Evolutionary conservation across 352 stramenopile genomes (phyloP), one percentile per base, ranked within the genome.

Genomic region (Phytophthora chlamydospora): DNA sequence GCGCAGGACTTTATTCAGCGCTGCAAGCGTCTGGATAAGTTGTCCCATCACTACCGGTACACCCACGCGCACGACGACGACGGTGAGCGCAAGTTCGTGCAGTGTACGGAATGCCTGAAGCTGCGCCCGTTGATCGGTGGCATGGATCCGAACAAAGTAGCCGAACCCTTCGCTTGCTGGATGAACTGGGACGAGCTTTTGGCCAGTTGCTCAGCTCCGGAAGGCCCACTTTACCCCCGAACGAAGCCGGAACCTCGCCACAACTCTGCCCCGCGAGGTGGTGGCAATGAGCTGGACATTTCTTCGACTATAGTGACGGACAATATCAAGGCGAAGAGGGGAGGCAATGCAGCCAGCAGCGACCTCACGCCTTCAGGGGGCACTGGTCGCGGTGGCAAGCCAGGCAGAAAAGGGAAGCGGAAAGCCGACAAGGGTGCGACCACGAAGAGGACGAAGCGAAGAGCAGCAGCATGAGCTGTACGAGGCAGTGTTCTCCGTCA

Each of bases 171-270:
- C 56, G 78, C 83, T 36, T 93, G 84, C 63, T 93, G 84, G 84
- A 93, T 93, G 84, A 91, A 93, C 48, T 91, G 80, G 78, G 84
- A 93, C 50, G 84, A 93, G 39, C 68, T 93, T 1, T 74, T 88
- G 46, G 82, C 84, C 47, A 91, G 82, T 44, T 93, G 84, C 60
- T 90, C 80, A n/a, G 84, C 82, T 21, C 83, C 83, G 0, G 76
- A 93, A 52, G 76, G 83, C 1, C 57, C 47, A n/a, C 40, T 75
- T 10, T 59, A 70, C 11, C 40, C 62, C 21, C 66, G 66, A 33
- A 29, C 24, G 3, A 67, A 64, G n/a, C 38, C 19, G 34, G 59
- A 70, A 6, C 33, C 46, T 12, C 50, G 33, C 6, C 24, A 54
- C 5, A 46, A 46, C 24, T 52, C 39, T 14, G 33, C 58, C 43